Percentiles rank a stretch among this genome's conserved stretches.
These are phyloP conservation scores for Metarhizium guizhouense DNA, from an alignment of 2,329 filamentous ascomycete genomes.

Conservation along the genomic window DNA sequence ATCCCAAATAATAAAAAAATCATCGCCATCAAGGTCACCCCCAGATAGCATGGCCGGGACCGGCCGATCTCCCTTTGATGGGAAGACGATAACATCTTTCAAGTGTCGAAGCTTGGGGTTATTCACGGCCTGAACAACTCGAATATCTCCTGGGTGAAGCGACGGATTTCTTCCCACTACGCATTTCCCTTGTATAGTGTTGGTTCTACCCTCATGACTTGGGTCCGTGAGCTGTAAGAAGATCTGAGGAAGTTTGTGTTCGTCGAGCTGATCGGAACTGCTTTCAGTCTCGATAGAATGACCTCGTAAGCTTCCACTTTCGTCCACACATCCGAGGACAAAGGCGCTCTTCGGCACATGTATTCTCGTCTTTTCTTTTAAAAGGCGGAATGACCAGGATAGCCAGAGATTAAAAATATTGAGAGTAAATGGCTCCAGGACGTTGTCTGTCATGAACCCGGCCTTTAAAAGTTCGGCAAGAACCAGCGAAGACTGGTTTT, in stretches of 20 bases:
- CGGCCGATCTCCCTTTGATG: slow-evolving; percentile 72
- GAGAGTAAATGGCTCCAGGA: slow-evolving; percentile 68
- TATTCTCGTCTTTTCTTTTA: slow-evolving; percentile 90
- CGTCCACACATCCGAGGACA: slow-evolving; percentile 80
- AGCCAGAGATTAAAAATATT: slow-evolving; percentile 78
- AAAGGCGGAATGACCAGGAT: slow-evolving; percentile 76
- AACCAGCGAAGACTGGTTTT: slow-evolving; percentile 68
- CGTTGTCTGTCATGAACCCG: slow-evolving; percentile 60
- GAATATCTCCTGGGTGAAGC: slow-evolving; percentile 84
- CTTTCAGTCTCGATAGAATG: slow-evolving; percentile 45
- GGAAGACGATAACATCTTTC: slow-evolving; percentile 79
- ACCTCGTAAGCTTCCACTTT: slow-evolving; percentile 67
- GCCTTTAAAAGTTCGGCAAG: slow-evolving; percentile 69
- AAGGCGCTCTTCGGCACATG: slow-evolving; percentile 76
- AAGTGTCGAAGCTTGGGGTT: slow-evolving; percentile 64
- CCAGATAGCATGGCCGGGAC: slow-evolving; percentile 92
- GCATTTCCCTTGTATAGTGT: slow-evolving; percentile 66
- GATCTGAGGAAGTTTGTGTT: slow-evolving; percentile 64
- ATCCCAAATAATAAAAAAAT: slow-evolving; percentile 94
- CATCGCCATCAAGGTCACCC: slow-evolving; percentile 90
- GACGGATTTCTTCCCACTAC: slow-evolving; percentile 88
- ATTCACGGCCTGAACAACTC: slow-evolving; percentile 78
- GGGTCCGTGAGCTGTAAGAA: slow-evolving; percentile 72
- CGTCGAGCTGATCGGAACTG: slow-evolving; percentile 27
- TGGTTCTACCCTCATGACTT: slow-evolving; percentile 43